phyloP scores from a whole-genome alignment of 306 rosid genomes.

The Sechiopsis laciniata region DNA sequence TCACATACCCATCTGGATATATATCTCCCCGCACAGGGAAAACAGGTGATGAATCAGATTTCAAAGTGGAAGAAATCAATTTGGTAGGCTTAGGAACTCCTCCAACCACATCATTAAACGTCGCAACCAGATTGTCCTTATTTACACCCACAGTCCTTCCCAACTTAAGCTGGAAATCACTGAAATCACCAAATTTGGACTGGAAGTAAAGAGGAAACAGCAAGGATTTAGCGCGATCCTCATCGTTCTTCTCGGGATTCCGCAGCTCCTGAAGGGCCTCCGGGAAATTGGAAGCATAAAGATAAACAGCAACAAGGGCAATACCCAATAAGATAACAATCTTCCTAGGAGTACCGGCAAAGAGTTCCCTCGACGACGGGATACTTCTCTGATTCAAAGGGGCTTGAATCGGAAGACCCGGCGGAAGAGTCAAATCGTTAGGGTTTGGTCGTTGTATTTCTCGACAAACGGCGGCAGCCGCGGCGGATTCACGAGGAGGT shows the following conservation, averaged over 20 bases:
- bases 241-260: constrained; percentile 33
- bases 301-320: constrained; percentile 45
- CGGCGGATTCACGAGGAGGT: constrained; percentile 12
- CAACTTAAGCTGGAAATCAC: constrained; percentile 40
- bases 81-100: constrained; percentile 20
- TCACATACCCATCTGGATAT: constrained; percentile 67
- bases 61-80: constrained; percentile 29
- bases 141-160: constrained; percentile 41
- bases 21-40: constrained; percentile 66
- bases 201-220: constrained; percentile 51
- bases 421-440: constrained; percentile 11
- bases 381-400: constrained; percentile 31
- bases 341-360: constrained; percentile 31
- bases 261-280: constrained; percentile 33
- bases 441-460: constrained; percentile 19
- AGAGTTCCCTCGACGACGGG: constrained; percentile 30
- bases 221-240: constrained; percentile 33
- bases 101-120: constrained; percentile 17
- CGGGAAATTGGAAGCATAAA: constrained; percentile 42
- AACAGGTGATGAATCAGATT: constrained; percentile 44
- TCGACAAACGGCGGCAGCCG: neutral
- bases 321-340: constrained; percentile 40
- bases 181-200: constrained; percentile 38
- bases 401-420: constrained; percentile 22
- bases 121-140: constrained; percentile 27